Conservation (phyloP, 441 rosid genomes). For the Populus hybrid region DNA sequence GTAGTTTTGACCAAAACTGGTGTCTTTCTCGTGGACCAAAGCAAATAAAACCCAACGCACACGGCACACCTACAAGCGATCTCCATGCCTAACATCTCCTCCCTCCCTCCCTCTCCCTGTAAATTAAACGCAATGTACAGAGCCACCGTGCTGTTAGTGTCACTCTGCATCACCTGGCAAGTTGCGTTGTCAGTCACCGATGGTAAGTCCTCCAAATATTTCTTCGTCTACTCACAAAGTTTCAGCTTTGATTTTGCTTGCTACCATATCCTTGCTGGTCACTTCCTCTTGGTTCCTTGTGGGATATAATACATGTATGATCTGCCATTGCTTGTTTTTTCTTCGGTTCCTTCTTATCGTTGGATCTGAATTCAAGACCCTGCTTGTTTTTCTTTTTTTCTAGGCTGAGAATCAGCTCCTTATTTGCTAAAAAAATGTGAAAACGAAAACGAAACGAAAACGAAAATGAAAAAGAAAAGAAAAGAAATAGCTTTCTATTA, state of each 20-base stretch:
- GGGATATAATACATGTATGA: background rate
- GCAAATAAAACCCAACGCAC: slow-evolving; percentile 33
- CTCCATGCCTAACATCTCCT: slow-evolving; percentile 5
- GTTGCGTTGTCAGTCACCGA: slow-evolving; percentile 37
- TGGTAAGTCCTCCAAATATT: slow-evolving; percentile 32
- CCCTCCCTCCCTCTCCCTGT: background rate
- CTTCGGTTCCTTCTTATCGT: no score
- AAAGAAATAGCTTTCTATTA: no score
- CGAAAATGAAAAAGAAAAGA: no score
- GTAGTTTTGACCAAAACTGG: slow-evolving; percentile 25
- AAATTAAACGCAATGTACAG: slow-evolving; percentile 35
- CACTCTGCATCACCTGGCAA: slow-evolving; percentile 34
- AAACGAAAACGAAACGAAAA: no score
- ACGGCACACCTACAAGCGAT: background rate
- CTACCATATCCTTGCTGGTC: background rate
- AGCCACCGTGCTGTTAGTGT: slow-evolving; percentile 31
- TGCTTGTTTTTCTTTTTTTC: no score
- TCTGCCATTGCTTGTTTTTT: background rate
- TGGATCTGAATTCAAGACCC: no score
- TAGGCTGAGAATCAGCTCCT: no score
- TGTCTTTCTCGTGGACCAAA: slow-evolving; percentile 24
- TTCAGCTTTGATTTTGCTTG: background rate
- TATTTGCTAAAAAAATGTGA: no score
- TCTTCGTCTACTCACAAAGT: background rate
- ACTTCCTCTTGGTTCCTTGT: background rate